phyloP scores from a whole-genome alignment of 1,284 basidiomycete genomes.

The Malassezia equina region DNA sequence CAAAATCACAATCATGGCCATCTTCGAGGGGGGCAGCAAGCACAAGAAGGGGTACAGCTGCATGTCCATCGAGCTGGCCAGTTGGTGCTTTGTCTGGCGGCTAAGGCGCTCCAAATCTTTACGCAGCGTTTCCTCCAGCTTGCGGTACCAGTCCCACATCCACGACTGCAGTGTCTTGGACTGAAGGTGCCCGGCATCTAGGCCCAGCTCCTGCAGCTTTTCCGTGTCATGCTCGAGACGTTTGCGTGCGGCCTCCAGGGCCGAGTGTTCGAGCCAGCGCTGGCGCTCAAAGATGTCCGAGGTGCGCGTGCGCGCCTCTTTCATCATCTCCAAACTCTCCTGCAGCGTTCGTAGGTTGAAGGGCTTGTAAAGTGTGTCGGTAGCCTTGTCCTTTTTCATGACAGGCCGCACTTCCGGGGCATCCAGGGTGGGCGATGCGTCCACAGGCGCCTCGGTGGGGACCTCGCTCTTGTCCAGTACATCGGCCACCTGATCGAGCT shows the following conservation, averaged over 20 bases:
- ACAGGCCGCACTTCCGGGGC: conserved; percentile 26
- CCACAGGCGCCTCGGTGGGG: neutral
- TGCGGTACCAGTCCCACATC: conserved; percentile 47
- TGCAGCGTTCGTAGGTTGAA: conserved; percentile 37
- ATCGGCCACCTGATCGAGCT: conserved; percentile 26
- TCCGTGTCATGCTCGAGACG: conserved; percentile 32
- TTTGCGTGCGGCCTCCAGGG: conserved; percentile 38
- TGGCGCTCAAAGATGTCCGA: conserved; percentile 40
- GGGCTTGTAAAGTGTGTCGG: conserved; percentile 23
- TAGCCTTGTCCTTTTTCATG: conserved; percentile 17
- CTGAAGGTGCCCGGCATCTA: conserved; percentile 28
- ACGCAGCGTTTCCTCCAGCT: conserved; percentile 25
- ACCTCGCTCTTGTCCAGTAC: conserved; percentile 18
- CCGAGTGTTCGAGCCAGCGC: conserved; percentile 43
- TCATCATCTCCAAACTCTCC: conserved; percentile 36
- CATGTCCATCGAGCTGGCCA: conserved; percentile 19
- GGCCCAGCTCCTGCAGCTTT: conserved; percentile 33
- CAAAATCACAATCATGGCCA: conserved; percentile 79
- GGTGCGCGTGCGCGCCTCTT: conserved; percentile 27
- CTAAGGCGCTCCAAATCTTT: conserved; percentile 25
- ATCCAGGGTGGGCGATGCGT: neutral
- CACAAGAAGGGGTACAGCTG: conserved; percentile 58
- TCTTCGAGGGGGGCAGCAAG: conserved; percentile 64
- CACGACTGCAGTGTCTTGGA: conserved; percentile 36
- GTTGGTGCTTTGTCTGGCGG: neutral